Percentiles rank a stretch among this genome's conserved stretches.
Conservation (phyloP, 768 basidiomycete species). For the Boletus bicolor region DNA sequence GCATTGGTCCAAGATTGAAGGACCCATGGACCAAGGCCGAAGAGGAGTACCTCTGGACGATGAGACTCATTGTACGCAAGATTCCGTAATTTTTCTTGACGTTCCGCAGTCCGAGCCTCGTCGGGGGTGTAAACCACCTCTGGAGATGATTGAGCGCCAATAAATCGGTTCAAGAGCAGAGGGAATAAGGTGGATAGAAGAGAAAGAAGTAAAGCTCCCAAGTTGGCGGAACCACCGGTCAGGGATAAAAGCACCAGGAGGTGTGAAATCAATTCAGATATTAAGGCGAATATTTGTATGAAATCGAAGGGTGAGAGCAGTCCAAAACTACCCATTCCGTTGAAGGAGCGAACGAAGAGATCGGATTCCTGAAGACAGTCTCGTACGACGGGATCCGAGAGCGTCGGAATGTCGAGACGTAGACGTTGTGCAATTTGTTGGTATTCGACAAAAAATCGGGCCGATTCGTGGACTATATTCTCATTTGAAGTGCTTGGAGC, state of each 20-base stretch:
- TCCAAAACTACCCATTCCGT: constrained; percentile 69
- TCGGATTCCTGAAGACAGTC: constrained; percentile 86
- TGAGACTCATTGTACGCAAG: constrained; percentile 72
- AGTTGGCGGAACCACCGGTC: constrained; percentile 50
- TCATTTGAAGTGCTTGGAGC: constrained; percentile 63
- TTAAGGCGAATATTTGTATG: constrained; percentile 65
- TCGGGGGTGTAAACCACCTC: constrained; percentile 48
- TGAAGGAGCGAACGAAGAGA: constrained; percentile 78
- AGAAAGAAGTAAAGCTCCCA: constrained; percentile 58
- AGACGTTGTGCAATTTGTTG: constrained; percentile 76
- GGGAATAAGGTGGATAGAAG: constrained; percentile 61
- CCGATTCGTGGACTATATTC: constrained; percentile 67
- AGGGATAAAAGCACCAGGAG: constrained; percentile 65
- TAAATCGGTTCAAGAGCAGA: constrained; percentile 51
- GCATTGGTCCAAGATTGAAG: constrained; percentile 72
- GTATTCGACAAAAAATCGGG: constrained; percentile 72
- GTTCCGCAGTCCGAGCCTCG: constrained; percentile 63
- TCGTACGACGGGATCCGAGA: constrained; percentile 67
- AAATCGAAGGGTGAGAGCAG: constrained; percentile 79
- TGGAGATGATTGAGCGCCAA: constrained; percentile 38
- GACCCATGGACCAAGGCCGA: constrained; percentile 84
- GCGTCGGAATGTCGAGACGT: constrained; percentile 73
- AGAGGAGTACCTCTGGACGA: constrained; percentile 79
- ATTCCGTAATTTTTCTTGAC: constrained; percentile 71
- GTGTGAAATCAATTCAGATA: constrained; percentile 72